phyloP scores from a whole-genome alignment of 345 rosid genomes.

The Eucalyptus rudis region DNA sequence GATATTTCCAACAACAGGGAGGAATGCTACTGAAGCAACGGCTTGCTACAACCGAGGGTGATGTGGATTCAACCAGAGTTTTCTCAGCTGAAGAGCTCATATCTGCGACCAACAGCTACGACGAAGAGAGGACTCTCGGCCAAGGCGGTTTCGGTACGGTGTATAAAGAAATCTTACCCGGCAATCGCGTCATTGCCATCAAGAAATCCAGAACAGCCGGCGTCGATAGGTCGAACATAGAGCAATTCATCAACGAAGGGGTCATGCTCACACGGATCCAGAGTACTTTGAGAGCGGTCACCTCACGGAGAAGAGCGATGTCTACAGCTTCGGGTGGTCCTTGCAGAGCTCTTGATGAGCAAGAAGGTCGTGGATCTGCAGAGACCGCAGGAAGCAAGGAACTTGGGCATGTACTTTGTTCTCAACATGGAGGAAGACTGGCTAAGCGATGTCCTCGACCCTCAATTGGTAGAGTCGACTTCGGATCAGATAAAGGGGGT shows the following conservation, averaged over 20 bases:
- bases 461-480: not conserved
- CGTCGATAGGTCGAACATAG: not conserved
- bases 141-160: slow-evolving; percentile 26
- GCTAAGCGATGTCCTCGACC: not conserved
- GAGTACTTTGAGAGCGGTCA: slow-evolving; percentile 12
- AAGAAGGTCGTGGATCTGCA: not conserved
- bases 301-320: slow-evolving; percentile 13
- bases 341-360: slow-evolving; percentile 23
- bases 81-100: slow-evolving; percentile 14
- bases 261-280: slow-evolving; percentile 14
- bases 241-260: slow-evolving; percentile 12
- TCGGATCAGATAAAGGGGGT: not conserved
- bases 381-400: slow-evolving; percentile 2
- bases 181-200: slow-evolving; percentile 11
- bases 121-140: slow-evolving; percentile 10
- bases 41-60: not conserved
- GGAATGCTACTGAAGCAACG: not conserved
- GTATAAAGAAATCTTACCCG: slow-evolving; percentile 17
- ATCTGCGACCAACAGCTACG: slow-evolving; percentile 18
- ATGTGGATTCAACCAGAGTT: slow-evolving; percentile 1
- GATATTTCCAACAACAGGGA: not conserved
- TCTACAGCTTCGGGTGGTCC: slow-evolving; percentile 20
- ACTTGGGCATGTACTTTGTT: slow-evolving; percentile 1
- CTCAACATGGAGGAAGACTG: not conserved
- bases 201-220: slow-evolving; percentile 20